Evolutionary conservation across 345 rosid genomes (phyloP).

Genomic region (Salix arbutifolia): DNA sequence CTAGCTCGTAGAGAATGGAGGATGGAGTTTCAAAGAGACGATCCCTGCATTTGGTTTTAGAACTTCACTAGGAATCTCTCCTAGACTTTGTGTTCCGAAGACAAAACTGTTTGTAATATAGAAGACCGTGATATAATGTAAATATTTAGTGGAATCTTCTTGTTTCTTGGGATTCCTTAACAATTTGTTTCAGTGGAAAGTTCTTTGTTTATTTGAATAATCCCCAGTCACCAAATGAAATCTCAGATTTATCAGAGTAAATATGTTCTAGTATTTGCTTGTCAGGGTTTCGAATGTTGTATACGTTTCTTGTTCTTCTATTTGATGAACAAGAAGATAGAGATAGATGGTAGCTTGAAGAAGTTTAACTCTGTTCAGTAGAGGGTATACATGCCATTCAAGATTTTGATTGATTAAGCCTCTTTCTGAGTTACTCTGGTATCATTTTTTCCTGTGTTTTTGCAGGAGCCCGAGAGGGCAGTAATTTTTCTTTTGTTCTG

Average conservation of each 20-base stretch:
- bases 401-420: not conserved
- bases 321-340: too few relatives aligned
- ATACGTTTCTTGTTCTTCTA: too few relatives aligned
- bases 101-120: not conserved
- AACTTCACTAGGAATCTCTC: not conserved
- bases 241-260: not conserved
- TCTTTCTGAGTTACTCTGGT: not conserved
- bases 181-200: not conserved
- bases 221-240: not conserved
- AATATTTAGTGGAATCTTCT: not conserved
- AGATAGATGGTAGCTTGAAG: not conserved
- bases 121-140: not conserved
- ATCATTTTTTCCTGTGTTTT: too few relatives aligned
- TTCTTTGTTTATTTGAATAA: not conserved
- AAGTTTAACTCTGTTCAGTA: not conserved
- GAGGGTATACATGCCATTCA: not conserved
- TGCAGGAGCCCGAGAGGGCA: not conserved
- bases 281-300: not conserved
- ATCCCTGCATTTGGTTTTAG: constrained; percentile 1
- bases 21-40: not conserved
- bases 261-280: not conserved
- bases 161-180: not conserved
- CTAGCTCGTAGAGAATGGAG: constrained; percentile 9
- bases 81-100: not conserved
- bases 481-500: not conserved